These are phyloP conservation scores for Lentinula guzmanii DNA, from an alignment of 768 basidiomycete species.

Conservation along the genomic window DNA sequence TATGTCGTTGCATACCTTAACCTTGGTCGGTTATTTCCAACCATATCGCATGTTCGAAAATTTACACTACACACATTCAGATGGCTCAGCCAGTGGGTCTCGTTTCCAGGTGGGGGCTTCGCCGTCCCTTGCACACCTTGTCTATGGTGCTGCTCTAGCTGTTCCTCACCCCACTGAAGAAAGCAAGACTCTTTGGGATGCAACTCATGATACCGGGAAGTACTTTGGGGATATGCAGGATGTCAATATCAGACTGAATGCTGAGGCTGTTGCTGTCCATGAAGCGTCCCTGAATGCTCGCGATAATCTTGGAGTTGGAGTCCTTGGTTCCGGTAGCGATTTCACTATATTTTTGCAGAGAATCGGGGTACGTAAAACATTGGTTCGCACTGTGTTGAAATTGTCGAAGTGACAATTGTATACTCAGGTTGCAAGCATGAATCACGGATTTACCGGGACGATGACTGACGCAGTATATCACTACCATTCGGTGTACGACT, in stretches of 20 bases:
- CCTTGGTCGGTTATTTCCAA: slow-evolving; percentile 29
- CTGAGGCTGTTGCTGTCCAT: slow-evolving; percentile 35
- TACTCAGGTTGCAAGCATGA: slow-evolving; percentile 16
- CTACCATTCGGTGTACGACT: slow-evolving; percentile 58
- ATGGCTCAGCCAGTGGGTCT: slow-evolving; percentile 51
- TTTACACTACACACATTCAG: slow-evolving; percentile 18
- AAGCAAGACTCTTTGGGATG: slow-evolving; percentile 53
- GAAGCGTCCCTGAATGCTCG: slow-evolving; percentile 24
- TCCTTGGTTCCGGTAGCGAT: slow-evolving; percentile 84
- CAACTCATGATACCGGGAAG: slow-evolving; percentile 40
- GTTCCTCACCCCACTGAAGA: slow-evolving; percentile 51
- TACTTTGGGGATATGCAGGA: slow-evolving; percentile 13
- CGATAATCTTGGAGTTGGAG: slow-evolving; percentile 35
- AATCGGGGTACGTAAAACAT: slow-evolving; percentile 32
- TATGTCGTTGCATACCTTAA: slow-evolving; percentile 63
- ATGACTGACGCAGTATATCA: slow-evolving; percentile 45
- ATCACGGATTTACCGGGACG: slow-evolving; percentile 12
- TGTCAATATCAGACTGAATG: slow-evolving; percentile 18
- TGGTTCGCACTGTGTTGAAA: background rate
- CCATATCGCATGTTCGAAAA: no score
- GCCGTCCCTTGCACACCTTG: slow-evolving; percentile 59
- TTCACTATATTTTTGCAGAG: slow-evolving; percentile 89
- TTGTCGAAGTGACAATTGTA: slow-evolving; percentile 6
- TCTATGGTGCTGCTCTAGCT: slow-evolving; percentile 46
- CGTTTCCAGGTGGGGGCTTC: slow-evolving; percentile 45